Percentiles rank a stretch among this genome's conserved stretches.
phyloP scores from a whole-genome alignment of 1,284 basidiomycete genomes.

The Meira miltonrushii region DNA sequence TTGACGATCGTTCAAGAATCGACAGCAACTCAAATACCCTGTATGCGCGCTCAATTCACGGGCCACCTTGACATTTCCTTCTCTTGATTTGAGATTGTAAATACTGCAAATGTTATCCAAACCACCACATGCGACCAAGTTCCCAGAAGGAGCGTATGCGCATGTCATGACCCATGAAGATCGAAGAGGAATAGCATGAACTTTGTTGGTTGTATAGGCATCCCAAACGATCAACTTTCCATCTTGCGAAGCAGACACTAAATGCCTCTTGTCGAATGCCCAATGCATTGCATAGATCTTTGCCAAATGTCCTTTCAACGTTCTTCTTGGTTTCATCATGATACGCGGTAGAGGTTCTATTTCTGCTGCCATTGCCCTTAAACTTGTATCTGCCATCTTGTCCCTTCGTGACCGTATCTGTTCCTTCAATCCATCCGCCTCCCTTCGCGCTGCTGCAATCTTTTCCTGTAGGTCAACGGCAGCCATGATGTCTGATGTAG shows the following conservation, averaged over 20 bases:
- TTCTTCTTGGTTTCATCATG: slow-evolving; percentile 88
- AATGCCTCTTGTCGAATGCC: slow-evolving; percentile 90
- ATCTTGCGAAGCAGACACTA: slow-evolving; percentile 97
- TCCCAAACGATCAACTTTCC: slow-evolving; percentile 99
- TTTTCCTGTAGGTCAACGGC: slow-evolving; percentile 53
- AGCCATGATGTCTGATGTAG: slow-evolving; percentile 8
- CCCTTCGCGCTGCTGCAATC: slow-evolving; percentile 90
- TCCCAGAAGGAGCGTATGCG: slow-evolving; percentile 92
- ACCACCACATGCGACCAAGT: slow-evolving; percentile 95
- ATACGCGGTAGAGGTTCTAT: slow-evolving; percentile 90
- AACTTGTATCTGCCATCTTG: slow-evolving; percentile 88
- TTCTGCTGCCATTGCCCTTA: slow-evolving; percentile 93
- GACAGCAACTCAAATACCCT: slow-evolving; percentile 93
- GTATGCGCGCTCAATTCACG: slow-evolving; percentile 93
- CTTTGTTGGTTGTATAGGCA: slow-evolving; percentile 98
- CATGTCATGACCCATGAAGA: slow-evolving; percentile 99
- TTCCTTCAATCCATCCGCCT: slow-evolving; percentile 93
- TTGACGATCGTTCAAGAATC: slow-evolving; percentile 96
- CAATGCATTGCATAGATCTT: slow-evolving; percentile 99
- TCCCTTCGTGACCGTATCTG: slow-evolving; percentile 92
- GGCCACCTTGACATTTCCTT: slow-evolving; percentile 58
- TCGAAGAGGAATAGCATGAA: slow-evolving; percentile 93
- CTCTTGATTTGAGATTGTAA: slow-evolving; percentile 79
- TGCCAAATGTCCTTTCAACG: slow-evolving; percentile 90
- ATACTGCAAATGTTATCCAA: slow-evolving; percentile 99